Conservation (phyloP, 2,329 filamentous ascomycete genomes). For the Huntiella abstrusa region DNA sequence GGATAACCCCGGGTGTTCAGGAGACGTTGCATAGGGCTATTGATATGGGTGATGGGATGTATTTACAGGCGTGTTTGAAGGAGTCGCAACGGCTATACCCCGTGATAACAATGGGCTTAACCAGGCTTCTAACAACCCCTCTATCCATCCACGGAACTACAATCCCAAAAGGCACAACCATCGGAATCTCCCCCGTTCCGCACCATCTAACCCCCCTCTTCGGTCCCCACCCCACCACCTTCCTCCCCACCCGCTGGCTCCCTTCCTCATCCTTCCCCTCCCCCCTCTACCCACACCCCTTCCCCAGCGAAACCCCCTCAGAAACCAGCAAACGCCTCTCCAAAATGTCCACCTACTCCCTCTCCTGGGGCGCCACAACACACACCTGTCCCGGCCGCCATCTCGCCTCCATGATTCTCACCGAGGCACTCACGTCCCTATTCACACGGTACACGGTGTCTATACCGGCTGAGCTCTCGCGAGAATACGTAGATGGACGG, state of each 20-base stretch:
- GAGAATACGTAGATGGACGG: conserved; percentile 1
- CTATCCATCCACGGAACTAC: conserved; percentile 21
- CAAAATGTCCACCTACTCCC: conserved; percentile 23
- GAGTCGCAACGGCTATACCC: conserved; percentile 32
- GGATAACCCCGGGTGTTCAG: conserved; percentile 20
- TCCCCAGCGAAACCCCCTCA: neutral
- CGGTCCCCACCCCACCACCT: conserved; percentile 23
- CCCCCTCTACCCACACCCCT: neutral
- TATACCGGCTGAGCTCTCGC: conserved; percentile 17
- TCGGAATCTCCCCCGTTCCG: conserved; percentile 32
- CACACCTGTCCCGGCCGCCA: conserved; percentile 31
- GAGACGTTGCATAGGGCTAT: conserved; percentile 16
- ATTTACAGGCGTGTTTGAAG: conserved; percentile 25
- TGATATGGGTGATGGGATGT: conserved; percentile 13
- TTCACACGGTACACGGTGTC: conserved; percentile 23
- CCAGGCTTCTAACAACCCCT: conserved; percentile 26
- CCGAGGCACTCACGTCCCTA: conserved; percentile 24
- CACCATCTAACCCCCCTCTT: conserved; percentile 32
- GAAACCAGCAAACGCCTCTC: conserved; percentile 19
- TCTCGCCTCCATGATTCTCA: conserved; percentile 30
- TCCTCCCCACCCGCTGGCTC: conserved; percentile 29
- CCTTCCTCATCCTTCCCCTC: conserved; percentile 3
- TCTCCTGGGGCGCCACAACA: conserved; percentile 33
- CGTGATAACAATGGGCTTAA: conserved; percentile 29
- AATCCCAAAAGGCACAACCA: conserved; percentile 27